These are phyloP conservation scores for Oryza meridionalis DNA, from an alignment of 176 grass and related monocot genomes.

Conservation along the genomic window DNA sequence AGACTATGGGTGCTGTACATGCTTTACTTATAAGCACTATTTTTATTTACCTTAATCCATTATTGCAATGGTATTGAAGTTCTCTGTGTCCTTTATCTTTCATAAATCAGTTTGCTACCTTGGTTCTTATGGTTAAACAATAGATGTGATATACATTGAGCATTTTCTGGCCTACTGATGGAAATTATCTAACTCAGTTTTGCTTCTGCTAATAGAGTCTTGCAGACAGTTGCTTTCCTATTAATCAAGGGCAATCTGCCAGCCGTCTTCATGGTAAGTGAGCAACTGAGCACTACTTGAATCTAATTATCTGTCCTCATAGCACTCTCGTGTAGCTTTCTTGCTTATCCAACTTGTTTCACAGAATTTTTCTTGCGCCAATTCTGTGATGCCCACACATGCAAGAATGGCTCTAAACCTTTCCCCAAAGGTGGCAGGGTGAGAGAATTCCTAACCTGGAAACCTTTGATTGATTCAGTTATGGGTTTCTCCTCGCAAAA, in stretches of 20 bases:
- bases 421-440: constrained; percentile 97
- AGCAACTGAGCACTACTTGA: not conserved
- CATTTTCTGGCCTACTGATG: constrained; percentile 10
- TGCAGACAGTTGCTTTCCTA: constrained; percentile 95
- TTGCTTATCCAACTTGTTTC: constrained; percentile 44
- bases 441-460: constrained; percentile 19
- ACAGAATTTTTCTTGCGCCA: constrained; percentile 94
- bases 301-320: constrained; percentile 13
- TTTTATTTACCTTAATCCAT: constrained; percentile 17
- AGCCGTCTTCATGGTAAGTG: constrained; percentile 88
- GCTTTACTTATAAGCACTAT: not conserved
- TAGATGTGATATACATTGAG: constrained; percentile 23
- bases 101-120: not conserved
- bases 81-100: not conserved
- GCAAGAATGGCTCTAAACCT: constrained; percentile 62
- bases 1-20: not conserved
- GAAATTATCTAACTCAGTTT: constrained; percentile 22
- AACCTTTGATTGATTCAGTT: not conserved
- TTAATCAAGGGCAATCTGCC: constrained; percentile 70
- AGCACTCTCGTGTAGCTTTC: constrained; percentile 16
- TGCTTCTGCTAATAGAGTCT: constrained; percentile 65
- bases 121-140: constrained; percentile 31
- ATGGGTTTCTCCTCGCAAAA: not conserved
- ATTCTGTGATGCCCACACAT: constrained; percentile 95
- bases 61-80: not conserved